Evolutionary conservation across 108 stramenopile genomes (phyloP).

Genomic region (Nitzschia palea): DNA sequence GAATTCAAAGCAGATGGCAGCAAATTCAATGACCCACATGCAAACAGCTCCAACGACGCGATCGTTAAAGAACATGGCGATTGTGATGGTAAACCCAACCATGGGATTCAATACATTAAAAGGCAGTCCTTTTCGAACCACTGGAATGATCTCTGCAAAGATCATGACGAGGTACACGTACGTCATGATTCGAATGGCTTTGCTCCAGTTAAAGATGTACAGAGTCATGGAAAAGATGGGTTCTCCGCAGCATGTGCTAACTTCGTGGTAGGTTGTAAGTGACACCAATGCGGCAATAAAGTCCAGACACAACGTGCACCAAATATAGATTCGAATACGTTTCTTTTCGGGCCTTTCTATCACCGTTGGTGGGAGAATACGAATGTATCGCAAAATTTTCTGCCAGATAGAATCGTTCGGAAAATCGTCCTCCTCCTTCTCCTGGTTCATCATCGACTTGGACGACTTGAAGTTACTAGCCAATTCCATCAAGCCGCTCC

Average conservation of each 20-base stretch:
- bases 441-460: background rate
- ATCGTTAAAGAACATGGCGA: constrained; percentile 49
- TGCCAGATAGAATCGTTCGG: constrained; percentile 27
- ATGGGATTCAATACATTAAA: constrained; percentile 41
- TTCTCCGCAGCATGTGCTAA: constrained; percentile 37
- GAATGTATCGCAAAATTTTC: constrained; percentile 14
- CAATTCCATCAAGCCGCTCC: too few species aligned
- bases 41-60: constrained; percentile 22
- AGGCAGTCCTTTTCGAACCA: constrained; percentile 28
- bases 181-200: constrained; percentile 27
- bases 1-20: constrained; percentile 33
- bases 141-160: constrained; percentile 34
- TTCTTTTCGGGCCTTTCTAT: constrained; percentile 18
- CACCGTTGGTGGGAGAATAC: constrained; percentile 18
- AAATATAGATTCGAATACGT: constrained; percentile 24
- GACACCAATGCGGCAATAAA: constrained; percentile 42
- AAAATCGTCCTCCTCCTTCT: constrained; percentile 2
- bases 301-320: constrained; percentile 29
- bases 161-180: constrained; percentile 32
- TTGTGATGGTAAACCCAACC: constrained; percentile 41
- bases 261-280: constrained; percentile 25
- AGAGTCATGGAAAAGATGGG: constrained; percentile 24
- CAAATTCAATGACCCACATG: constrained; percentile 44
- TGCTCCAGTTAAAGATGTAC: constrained; percentile 23
- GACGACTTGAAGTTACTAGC: background rate